Evolutionary conservation across 23 red algal genomes (phyloP), one percentile per base, ranked within the genome.

Genomic region (Gracilaria gracilis): DNA sequence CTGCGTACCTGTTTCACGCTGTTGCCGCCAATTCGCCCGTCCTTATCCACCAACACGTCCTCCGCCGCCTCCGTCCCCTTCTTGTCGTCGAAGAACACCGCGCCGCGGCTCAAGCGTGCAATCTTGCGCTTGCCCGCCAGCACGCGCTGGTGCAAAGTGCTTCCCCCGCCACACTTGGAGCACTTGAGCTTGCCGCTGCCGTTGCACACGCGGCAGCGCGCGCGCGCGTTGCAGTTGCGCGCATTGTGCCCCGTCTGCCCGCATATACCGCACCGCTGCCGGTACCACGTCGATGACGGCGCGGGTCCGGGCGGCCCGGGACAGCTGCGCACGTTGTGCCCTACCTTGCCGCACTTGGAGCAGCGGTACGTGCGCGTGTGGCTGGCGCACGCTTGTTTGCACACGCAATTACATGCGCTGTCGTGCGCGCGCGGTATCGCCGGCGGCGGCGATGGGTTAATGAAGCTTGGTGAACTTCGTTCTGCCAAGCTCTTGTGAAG

Each of bases 281-380:
- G 8, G 42, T 46, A 81, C 76, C 76, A 81, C 13, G 27, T 20
- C 1, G 46, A 33, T 24, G 17, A 12, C 9, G 76, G 44, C 31
- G 16, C 1, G n/a, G n/a, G n/a, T n/a, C n/a, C n/a, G n/a, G n/a
- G n/a, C n/a, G n/a, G n/a, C n/a, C n/a, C n/a, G 0, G 76, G 46
- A 27, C 76, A 81, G 47, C 28, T 59, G 29, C 76, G 76, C 27
- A 81, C 76, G 54, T 81, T 81, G 54, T 81, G 76, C 0, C 76
- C 76, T 5, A 21, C 21, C 54, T 81, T 81, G 2, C 76, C 76
- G 54, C 76, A 81, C 33, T 25, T 36, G 0, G 76, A 81, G 33
- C 76, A 81, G 47, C 76, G 76, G 32, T 81, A 59, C 4, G 29
- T 12, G 59, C 59, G 59, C 59, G 24, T 62, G 23, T 24, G 0